These are phyloP conservation scores for Eucalyptus cladocalyx DNA, from an alignment of 345 rosid species.

Conservation along the genomic window DNA sequence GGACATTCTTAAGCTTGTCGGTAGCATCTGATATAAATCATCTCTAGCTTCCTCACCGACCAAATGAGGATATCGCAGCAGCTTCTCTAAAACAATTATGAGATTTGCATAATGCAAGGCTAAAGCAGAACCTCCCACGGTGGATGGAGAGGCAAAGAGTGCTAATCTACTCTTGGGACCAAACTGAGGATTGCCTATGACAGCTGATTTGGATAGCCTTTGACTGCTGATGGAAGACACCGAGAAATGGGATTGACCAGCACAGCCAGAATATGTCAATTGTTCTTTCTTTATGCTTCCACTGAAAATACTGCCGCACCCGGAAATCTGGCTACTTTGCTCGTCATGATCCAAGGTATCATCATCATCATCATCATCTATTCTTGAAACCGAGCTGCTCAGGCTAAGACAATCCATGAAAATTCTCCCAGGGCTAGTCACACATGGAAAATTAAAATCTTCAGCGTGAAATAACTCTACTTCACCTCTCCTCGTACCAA, in stretches of 20 bases:
- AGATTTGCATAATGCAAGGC: constrained; percentile 89
- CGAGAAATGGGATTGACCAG: not conserved
- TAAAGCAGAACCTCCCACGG: constrained; percentile 85
- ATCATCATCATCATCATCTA: constrained; percentile 40
- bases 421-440: constrained; percentile 69
- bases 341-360: constrained; percentile 12
- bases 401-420: constrained; percentile 79
- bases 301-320: constrained; percentile 19
- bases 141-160: constrained; percentile 44
- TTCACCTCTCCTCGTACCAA: constrained; percentile 32
- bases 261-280: constrained; percentile 3
- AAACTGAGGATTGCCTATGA: constrained; percentile 9
- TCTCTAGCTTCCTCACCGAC: constrained; percentile 95
- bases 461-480: constrained; percentile 28
- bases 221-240: constrained; percentile 18
- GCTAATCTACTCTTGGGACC: constrained; percentile 48
- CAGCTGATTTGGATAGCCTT: constrained; percentile 2
- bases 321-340: constrained; percentile 32
- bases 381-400: constrained; percentile 49
- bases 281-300: constrained; percentile 19
- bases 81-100: constrained; percentile 80
- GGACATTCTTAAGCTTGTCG: constrained; percentile 59
- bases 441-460: constrained; percentile 71
- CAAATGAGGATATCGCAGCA: constrained; percentile 80
- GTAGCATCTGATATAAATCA: constrained; percentile 91